Evolutionary conservation across 1,139 yeast genomes (phyloP), one percentile per base, ranked within the genome.

Genomic region (Blastobotrys apis): DNA sequence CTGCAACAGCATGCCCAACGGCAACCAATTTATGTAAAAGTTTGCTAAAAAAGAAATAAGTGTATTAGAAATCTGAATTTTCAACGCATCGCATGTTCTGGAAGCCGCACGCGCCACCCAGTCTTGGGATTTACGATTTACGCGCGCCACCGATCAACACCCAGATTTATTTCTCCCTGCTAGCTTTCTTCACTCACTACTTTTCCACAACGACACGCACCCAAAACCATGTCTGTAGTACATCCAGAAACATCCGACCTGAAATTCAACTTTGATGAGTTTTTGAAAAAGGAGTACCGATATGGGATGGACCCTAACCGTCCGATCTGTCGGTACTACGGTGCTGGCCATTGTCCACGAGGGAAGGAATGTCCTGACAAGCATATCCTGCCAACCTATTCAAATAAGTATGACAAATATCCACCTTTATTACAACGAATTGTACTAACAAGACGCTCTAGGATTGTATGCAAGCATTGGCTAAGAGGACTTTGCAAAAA

Each of bases 401-500:
- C 78, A 54, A 87, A 88, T 65, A 90, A 88, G 68, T n/a, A n/a
- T n/a, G n/a, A n/a, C n/a, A n/a, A n/a, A n/a, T n/a, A n/a, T n/a
- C n/a, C n/a, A 50, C 42, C 23, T 50, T 50, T 17, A 20, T 5
- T 31, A 25, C 32, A 38, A 29, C 47, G 55, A 43, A n/a, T n/a
- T n/a, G n/a, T n/a, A n/a, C n/a, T n/a, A n/a, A n/a, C n/a, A n/a
- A n/a, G n/a, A n/a, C n/a, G n/a, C n/a, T n/a, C n/a, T n/a, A n/a
- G n/a, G n/a, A 80, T 82, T 45, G 98, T 92, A 15, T 92, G 98
- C 64, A 92, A 94, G 73, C 97, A 92, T 71, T 92, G 99, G 99
- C 77, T 94, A 39, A 77, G 97, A 55, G 98, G 98, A 0, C 75
- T 94, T 31, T 94, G 99, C 67, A 94, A 94, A 68, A 92, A 90